These are phyloP conservation scores for Beauveria pseudobassiana DNA, from an alignment of 2,329 filamentous ascomycete species.

Conservation along the genomic window DNA sequence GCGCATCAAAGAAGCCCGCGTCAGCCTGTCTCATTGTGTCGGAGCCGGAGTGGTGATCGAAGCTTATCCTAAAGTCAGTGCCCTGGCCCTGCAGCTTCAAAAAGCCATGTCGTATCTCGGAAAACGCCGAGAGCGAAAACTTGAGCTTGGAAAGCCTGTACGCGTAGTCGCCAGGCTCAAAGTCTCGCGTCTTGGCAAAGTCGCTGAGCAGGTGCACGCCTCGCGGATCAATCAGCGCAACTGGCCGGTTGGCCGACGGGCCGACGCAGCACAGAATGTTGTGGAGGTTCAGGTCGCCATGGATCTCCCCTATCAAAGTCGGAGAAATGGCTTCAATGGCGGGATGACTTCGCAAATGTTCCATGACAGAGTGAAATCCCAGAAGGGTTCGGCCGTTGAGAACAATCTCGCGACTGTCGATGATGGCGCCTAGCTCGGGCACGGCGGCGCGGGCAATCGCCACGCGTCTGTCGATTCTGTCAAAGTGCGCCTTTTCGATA, in stretches of 20 bases:
- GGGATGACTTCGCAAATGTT: neutral
- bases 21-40: conserved; percentile 2
- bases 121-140: conserved; percentile 7
- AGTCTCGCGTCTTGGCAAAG: conserved; percentile 1
- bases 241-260: neutral
- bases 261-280: conserved; percentile 7
- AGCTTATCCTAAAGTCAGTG: neutral
- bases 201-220: conserved; percentile 10
- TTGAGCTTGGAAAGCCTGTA: conserved; percentile 9
- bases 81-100: neutral
- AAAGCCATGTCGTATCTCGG: conserved; percentile 5
- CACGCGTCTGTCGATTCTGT: conserved; percentile 2
- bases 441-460: conserved; percentile 4
- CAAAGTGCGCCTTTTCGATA: conserved; percentile 10
- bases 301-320: conserved; percentile 2
- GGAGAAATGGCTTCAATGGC: neutral
- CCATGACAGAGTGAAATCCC: neutral
- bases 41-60: conserved; percentile 1
- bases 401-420: neutral
- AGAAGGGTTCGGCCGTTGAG: conserved; percentile 3
- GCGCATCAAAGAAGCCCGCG: neutral
- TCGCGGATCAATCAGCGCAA: conserved; percentile 8
- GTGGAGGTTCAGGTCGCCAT: conserved; percentile 9
- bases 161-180: conserved; percentile 8
- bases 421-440: neutral